A percentile compares a stretch with the other conserved stretches of the same genome.
These are phyloP conservation scores for Triticum turgidum DNA, from an alignment of 176 grass and related monocot genomes.

Conservation along the genomic window DNA sequence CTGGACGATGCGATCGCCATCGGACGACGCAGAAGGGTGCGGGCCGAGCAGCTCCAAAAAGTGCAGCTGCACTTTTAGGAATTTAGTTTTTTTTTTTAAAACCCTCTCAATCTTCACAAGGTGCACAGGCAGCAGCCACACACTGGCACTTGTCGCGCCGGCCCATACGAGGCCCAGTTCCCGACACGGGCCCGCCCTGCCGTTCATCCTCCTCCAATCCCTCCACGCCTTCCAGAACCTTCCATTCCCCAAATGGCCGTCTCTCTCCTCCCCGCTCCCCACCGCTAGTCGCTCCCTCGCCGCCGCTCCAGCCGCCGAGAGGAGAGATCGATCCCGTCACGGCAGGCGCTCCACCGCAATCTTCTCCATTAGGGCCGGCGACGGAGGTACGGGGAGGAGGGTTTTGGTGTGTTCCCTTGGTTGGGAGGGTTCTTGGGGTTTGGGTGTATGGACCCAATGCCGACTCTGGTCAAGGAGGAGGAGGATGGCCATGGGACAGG, in stretches of 20 bases:
- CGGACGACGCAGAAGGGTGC: no score
- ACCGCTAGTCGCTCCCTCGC: not conserved
- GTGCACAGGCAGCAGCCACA: not conserved
- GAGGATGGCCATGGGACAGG: conserved; percentile 34
- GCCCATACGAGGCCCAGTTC: conserved; percentile 10
- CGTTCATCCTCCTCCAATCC: not conserved
- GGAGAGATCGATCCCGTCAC: not conserved
- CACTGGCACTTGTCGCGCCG: not conserved
- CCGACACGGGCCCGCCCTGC: not conserved
- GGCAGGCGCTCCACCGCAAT: not conserved
- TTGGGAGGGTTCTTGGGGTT: not conserved
- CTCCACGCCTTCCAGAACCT: conserved; percentile 50
- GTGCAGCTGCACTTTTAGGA: no score
- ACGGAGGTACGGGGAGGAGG: no score
- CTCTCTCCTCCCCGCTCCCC: conserved; percentile 9
- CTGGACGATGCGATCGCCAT: no score
- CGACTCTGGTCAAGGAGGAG: conserved; percentile 65
- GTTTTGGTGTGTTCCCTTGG: no score
- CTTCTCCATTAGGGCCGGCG: not conserved
- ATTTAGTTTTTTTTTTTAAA: no score
- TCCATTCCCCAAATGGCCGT: conserved; percentile 23
- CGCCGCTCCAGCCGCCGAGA: not conserved
- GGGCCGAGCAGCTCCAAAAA: no score
- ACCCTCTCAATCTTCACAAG: no score
- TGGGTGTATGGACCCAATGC: conserved; percentile 44